Evolutionary conservation across 345 rosid genomes (phyloP).

Genomic region (Populus pruinosa): DNA sequence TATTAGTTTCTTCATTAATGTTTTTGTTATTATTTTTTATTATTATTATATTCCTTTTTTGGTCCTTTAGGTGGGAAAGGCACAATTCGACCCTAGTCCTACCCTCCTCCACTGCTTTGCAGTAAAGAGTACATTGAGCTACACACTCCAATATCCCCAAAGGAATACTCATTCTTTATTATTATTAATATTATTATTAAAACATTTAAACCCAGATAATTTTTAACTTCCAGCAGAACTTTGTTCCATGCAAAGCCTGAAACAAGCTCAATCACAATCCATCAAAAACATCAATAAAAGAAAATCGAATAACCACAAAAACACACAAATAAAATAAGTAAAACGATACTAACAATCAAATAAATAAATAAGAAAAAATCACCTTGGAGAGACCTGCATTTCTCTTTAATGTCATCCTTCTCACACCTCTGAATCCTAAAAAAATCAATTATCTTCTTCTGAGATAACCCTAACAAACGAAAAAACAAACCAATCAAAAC

Average conservation of each 20-base stretch:
- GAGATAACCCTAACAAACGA: slow-evolving; percentile 56
- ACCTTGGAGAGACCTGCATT: slow-evolving; percentile 52
- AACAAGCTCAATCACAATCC: slow-evolving; percentile 1
- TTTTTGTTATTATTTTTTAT: background rate
- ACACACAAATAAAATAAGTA: background rate
- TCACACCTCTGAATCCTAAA: slow-evolving; percentile 61
- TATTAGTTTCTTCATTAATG: background rate
- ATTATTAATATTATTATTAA: background rate
- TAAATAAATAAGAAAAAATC: background rate
- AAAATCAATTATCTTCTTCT: slow-evolving; percentile 77
- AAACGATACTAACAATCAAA: background rate
- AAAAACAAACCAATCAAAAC: slow-evolving; percentile 16
- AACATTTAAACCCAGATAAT: background rate
- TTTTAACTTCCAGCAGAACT: background rate
- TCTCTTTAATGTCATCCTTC: slow-evolving; percentile 18
- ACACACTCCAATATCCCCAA: background rate
- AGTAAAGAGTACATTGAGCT: too few relatives aligned
- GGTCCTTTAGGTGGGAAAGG: background rate
- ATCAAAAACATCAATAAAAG: background rate
- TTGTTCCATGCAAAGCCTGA: slow-evolving; percentile 10
- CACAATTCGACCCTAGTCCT: background rate
- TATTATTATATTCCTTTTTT: background rate
- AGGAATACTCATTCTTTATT: background rate
- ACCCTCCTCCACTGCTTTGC: background rate
- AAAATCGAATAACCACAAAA: background rate